Evolutionary conservation across 2,329 filamentous ascomycete genomes (phyloP), one percentile per base, ranked within the genome.

Genomic region (Sclerotiophoma versabilis): DNA sequence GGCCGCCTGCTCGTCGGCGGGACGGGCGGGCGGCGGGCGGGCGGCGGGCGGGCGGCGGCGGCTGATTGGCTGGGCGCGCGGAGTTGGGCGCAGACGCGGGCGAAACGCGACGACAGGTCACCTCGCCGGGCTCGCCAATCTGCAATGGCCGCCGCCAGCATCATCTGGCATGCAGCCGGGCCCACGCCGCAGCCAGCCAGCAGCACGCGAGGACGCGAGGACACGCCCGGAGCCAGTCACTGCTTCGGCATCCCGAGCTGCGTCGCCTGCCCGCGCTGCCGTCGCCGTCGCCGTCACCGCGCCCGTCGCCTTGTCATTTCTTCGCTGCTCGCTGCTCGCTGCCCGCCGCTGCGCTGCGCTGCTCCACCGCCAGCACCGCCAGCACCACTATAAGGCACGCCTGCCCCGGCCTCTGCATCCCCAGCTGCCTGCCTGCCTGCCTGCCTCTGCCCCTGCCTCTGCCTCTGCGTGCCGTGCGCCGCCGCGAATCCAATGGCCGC

Each of bases 291-390:
- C 29, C 29, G 29, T 30, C 8, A n/a, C n/a, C n/a, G n/a, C n/a
- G n/a, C 32, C 38, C 45, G 47, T 32, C 59, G 56, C 59, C 57
- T 42, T 42, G 61, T 65, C 61, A 27, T 52, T 64, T 65, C 49
- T 56, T 65, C 53, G 34, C 25, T 15, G 36, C 7, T 11, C 41
- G 12, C 38, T 43, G 39, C 27, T n/a, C 3, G n/a, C 9, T 9
- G 15, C 38, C 8, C 7, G 9, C 27, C 12, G 27, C 27, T 22
- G n/a, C 32, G 19, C 32, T 12, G 14, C 10, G n/a, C 15, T 44
- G 38, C 25, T 42, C 38, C 38, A 42, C 26, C 26, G 17, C 9
- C 25, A 29, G 38, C 38, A 29, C 14, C 12, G 30, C 33, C 14
- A 20, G 38, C 49, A 17, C 25, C 36, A 39, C 37, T 56, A 56